These are phyloP conservation scores for Vanilla planifolia DNA, from an alignment of 106 monocot genomes.

Conservation along the genomic window DNA sequence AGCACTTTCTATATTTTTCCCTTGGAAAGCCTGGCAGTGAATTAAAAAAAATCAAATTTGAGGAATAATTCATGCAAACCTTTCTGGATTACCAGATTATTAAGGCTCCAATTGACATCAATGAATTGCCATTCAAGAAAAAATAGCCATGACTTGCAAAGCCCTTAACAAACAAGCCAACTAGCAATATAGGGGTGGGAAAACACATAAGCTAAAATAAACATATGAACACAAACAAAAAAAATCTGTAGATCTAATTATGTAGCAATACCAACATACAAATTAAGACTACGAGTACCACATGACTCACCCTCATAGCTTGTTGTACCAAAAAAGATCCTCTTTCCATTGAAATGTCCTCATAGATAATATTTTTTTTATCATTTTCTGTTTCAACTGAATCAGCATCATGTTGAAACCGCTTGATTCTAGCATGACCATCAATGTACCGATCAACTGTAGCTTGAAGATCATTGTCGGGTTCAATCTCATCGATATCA, in stretches of 20 bases:
- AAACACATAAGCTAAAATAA: neutral
- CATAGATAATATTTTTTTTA: constrained; percentile 78
- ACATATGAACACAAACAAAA: neutral
- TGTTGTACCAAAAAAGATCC: constrained; percentile 96
- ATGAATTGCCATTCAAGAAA: too few relatives aligned
- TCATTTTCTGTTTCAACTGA: constrained; percentile 26
- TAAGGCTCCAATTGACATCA: too few relatives aligned
- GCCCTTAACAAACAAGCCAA: too few relatives aligned
- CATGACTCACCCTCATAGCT: constrained; percentile 86
- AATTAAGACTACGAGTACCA: neutral
- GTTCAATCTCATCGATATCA: constrained; percentile 84
- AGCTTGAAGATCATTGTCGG: constrained; percentile 77
- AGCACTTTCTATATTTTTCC: constrained; percentile 81
- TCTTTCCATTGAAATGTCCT: constrained; percentile 88
- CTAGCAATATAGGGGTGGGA: too few relatives aligned
- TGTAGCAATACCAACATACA: constrained; percentile 2
- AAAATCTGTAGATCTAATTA: too few relatives aligned
- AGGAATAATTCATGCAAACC: neutral
- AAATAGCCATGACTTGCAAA: too few relatives aligned
- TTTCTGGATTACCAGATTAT: neutral
- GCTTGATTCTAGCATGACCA: constrained; percentile 93
- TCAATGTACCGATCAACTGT: constrained; percentile 86
- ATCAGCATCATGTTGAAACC: constrained; percentile 44
- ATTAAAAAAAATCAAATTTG: neutral
- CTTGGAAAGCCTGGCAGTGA: constrained; percentile 74